Evolutionary conservation across 768 basidiomycete genomes (phyloP), one percentile per base, ranked within the genome.

Genomic region (Tricholoma bakamatsutake): DNA sequence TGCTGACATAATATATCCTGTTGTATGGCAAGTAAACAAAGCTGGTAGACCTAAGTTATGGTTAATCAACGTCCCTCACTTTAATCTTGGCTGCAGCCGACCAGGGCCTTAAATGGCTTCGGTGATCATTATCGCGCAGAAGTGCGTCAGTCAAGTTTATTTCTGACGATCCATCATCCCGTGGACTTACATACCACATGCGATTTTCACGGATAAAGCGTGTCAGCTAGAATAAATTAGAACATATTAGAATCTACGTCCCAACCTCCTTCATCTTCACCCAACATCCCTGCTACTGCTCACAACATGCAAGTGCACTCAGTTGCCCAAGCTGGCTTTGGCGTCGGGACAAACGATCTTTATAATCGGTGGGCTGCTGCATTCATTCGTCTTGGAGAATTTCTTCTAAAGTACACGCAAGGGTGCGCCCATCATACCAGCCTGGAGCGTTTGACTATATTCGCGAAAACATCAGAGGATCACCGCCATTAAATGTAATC

Each of bases 371-470:
- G 35, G 4, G 35, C 18, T 39, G 5, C 27, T 56, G 31, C 47
- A 27, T 45, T 40, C n/a, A 42, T 15, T 50, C 21, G 21, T 27
- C 10, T n/a, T 24, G n/a, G 43, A 18, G 51, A 43, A 27, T 50
- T 17, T 40, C 35, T 50, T 31, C 47, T 57, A 13, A 56, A 40
- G 28, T 12, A 2, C 33, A 17, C 45, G 5, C 15, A 62, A 92
- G 91, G 37, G 87, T 79, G 0, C 83, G 95, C 2, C 95, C 95
- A 0, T 85, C 90, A 0, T 97, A 96, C 68, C 92, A 88, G 45
- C 61, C 78, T 1, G 69, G 71, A 42, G 83, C 85, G 1, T 67
- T 95, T 10, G 67, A 76, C 0, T 78, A 81, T 57, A 85, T 98
- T 57, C 81, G 80, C 13, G 64, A 74, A 18, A 69, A 77, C 8